phyloP scores from a whole-genome alignment of 768 basidiomycete genomes.

The Suillus placidus region DNA sequence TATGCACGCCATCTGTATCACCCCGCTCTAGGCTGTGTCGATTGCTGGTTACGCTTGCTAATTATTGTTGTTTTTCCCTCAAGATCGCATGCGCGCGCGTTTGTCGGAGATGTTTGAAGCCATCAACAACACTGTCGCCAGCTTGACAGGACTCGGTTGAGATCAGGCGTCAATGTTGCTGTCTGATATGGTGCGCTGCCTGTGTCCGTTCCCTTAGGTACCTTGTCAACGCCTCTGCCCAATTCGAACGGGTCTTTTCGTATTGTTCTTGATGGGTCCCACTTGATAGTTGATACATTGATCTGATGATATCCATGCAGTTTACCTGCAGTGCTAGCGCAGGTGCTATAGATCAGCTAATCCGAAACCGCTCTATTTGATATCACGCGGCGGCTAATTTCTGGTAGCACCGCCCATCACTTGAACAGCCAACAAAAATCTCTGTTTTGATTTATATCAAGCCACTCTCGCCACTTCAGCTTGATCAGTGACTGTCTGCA shows the following conservation, averaged over 20 bases:
- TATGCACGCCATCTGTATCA: conserved; percentile 21
- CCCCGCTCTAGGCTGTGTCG: conserved; percentile 5
- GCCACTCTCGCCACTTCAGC: neutral
- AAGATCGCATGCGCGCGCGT: conserved; percentile 27
- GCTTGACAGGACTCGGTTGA: conserved; percentile 6
- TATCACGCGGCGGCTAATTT: neutral
- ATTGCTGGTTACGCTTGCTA: conserved; percentile 17
- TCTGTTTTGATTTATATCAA: neutral
- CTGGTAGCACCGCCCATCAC: neutral
- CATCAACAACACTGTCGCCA: conserved; percentile 30
- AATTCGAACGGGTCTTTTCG: neutral
- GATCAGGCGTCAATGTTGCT: neutral
- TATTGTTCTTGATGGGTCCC: neutral
- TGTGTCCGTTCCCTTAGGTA: neutral
- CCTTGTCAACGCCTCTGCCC: neutral
- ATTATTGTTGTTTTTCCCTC: conserved; percentile 12
- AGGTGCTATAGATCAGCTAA: neutral
- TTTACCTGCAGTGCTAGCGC: neutral
- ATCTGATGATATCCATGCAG: neutral
- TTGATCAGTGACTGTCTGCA: neutral
- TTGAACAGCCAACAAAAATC: neutral
- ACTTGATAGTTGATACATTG: neutral
- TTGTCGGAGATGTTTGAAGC: conserved; percentile 30
- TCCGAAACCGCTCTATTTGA: neutral
- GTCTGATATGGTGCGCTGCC: neutral